Conservation (phyloP, 2,329 filamentous ascomycete species). For the Aureobasidium leucospermi region DNA sequence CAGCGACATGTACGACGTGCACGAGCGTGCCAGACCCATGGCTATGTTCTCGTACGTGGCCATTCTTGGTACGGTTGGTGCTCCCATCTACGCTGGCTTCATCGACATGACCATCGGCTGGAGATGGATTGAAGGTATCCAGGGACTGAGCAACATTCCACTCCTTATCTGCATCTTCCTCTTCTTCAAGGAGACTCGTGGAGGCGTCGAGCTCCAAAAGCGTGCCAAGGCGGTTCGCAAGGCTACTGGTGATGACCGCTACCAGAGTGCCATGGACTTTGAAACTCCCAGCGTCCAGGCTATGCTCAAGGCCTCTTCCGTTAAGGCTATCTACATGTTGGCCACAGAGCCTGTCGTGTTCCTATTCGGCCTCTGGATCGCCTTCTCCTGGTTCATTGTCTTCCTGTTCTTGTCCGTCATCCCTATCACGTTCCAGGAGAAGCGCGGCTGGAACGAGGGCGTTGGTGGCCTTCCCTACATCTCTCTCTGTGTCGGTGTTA, state of each 20-base stretch:
- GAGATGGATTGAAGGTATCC: conserved; percentile 49
- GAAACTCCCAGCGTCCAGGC: conserved; percentile 42
- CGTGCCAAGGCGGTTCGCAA: conserved; percentile 43
- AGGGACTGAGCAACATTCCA: conserved; percentile 45
- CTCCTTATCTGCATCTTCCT: conserved; percentile 38
- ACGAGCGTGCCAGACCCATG: conserved; percentile 41
- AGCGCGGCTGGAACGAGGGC: conserved; percentile 47
- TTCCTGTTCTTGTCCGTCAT: conserved; percentile 49
- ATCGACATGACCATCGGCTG: conserved; percentile 47
- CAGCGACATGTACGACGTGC: conserved; percentile 42
- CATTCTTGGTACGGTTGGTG: conserved; percentile 46
- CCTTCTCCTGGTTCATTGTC: conserved; percentile 47
- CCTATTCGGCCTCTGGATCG: conserved; percentile 45
- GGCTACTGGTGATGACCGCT: conserved; percentile 43
- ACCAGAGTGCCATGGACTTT: conserved; percentile 45
- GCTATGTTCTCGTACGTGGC: conserved; percentile 43
- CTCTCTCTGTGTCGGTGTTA: conserved; percentile 42
- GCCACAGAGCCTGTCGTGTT: conserved; percentile 44
- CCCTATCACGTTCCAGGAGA: conserved; percentile 44
- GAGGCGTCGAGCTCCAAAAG: conserved; percentile 41
- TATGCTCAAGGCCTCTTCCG: conserved; percentile 42
- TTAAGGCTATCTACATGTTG: conserved; percentile 46
- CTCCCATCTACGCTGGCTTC: conserved; percentile 48
- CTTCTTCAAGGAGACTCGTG: conserved; percentile 42
- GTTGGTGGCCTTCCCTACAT: conserved; percentile 46